These are phyloP conservation scores for Aureobasidium sp. DNA, from an alignment of 2,329 filamentous ascomycete genomes.

Conservation along the genomic window DNA sequence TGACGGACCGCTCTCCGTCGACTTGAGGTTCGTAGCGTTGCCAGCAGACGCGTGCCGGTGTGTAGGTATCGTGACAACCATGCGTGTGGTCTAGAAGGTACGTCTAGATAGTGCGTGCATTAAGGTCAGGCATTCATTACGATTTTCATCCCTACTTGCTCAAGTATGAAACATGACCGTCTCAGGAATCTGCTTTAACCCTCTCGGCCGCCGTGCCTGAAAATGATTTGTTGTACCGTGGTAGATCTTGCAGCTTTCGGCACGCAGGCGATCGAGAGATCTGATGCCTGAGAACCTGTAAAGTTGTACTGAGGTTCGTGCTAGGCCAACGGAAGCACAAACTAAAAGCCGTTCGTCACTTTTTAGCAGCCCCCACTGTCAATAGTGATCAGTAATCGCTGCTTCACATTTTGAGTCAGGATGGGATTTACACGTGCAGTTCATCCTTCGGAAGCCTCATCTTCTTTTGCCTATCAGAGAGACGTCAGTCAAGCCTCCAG, in stretches of 20 bases:
- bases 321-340: not conserved
- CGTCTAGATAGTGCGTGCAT: no score
- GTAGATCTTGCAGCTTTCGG: not conserved
- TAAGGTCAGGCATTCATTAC: no score
- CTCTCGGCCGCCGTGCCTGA: not conserved
- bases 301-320: slow-evolving; percentile 5
- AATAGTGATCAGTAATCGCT: not conserved
- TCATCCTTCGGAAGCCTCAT: not conserved
- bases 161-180: not conserved
- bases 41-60: not conserved
- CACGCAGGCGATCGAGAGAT: not conserved
- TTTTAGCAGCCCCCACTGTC: not conserved
- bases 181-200: not conserved
- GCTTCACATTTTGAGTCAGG: not conserved
- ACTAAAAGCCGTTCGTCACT: not conserved
- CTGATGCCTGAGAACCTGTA: slow-evolving; percentile 2
- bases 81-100: no score
- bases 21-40: not conserved
- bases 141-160: not conserved
- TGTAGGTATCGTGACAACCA: not conserved
- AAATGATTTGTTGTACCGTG: not conserved
- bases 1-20: not conserved
- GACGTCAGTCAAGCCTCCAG: not conserved
- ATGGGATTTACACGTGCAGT: not conserved
- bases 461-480: not conserved